Evolutionary conservation across 805 yeast genomes (phyloP).

Genomic region (Starmerella gropengiesseri): DNA sequence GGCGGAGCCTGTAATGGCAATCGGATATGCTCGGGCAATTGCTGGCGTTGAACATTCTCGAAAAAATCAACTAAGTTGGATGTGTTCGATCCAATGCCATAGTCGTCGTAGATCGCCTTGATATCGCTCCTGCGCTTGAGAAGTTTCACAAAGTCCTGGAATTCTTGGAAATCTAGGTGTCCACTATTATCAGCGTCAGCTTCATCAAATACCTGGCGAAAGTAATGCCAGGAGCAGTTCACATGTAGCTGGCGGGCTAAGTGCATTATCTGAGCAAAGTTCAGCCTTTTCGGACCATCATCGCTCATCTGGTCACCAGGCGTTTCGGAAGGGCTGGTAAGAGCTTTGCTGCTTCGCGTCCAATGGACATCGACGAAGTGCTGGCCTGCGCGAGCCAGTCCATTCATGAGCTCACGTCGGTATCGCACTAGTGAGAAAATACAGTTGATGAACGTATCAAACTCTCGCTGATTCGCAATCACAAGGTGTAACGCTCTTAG

Average conservation of each 20-base stretch:
- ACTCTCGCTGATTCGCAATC: constrained; percentile 44
- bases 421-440: constrained; percentile 44
- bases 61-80: constrained; percentile 8
- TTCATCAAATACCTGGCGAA: constrained; percentile 41
- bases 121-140: constrained; percentile 61
- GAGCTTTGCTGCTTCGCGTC: constrained; percentile 27
- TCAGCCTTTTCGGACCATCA: constrained; percentile 26
- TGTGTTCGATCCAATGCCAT: constrained; percentile 24
- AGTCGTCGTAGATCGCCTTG: constrained; percentile 36
- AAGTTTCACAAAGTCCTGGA: constrained; percentile 59
- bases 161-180: constrained; percentile 56
- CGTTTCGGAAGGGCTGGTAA: constrained; percentile 13
- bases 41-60: constrained; percentile 14
- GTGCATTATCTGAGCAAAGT: constrained; percentile 57
- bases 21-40: constrained; percentile 5
- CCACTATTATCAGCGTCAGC: constrained; percentile 44
- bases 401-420: constrained; percentile 51
- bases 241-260: constrained; percentile 61
- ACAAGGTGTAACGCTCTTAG: constrained; percentile 71
- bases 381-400: constrained; percentile 52
- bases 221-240: constrained; percentile 46
- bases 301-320: not conserved
- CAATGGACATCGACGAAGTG: constrained; percentile 56
- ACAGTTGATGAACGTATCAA: constrained; percentile 45
- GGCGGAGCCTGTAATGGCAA: constrained; percentile 16